These are phyloP conservation scores for Yamadazyma sp. DNA, from an alignment of 805 yeast species.

Conservation along the genomic window DNA sequence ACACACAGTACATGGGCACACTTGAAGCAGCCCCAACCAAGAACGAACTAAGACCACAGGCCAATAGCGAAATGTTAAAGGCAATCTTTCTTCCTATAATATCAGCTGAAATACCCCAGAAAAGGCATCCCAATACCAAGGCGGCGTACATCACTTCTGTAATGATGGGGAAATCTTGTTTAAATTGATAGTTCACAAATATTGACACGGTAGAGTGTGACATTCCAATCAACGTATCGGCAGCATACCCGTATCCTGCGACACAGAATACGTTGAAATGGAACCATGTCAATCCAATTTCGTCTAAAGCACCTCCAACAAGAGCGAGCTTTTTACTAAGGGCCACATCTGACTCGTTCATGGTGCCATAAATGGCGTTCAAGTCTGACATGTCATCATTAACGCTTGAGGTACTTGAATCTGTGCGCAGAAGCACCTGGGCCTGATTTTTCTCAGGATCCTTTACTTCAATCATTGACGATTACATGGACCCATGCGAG, in stretches of 20 bases:
- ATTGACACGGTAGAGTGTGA: slow-evolving; percentile 48
- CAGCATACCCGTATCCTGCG: slow-evolving; percentile 58
- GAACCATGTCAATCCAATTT: slow-evolving; percentile 51
- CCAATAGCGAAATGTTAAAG: slow-evolving; percentile 34
- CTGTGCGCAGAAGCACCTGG: background rate
- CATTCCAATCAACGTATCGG: slow-evolving; percentile 51
- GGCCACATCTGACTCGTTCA: background rate
- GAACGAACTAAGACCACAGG: slow-evolving; percentile 23
- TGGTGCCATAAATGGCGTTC: slow-evolving; percentile 1
- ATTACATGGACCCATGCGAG: too few species aligned
- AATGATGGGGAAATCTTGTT: slow-evolving; percentile 42
- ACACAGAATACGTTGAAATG: slow-evolving; percentile 50
- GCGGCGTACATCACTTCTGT: slow-evolving; percentile 43
- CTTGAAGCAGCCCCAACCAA: slow-evolving; percentile 27
- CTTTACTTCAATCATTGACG: too few species aligned
- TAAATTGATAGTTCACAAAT: slow-evolving; percentile 49
- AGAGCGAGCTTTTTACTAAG: slow-evolving; percentile 24
- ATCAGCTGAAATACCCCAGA: slow-evolving; percentile 59
- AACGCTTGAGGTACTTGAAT: background rate
- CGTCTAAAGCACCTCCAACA: slow-evolving; percentile 33
- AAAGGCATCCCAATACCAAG: slow-evolving; percentile 49
- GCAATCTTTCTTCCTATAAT: slow-evolving; percentile 54
- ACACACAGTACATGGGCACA: slow-evolving; percentile 26
- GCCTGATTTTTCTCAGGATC: slow-evolving; percentile 1
- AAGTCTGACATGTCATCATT: background rate